phyloP scores from a whole-genome alignment of 805 yeast genomes.

The Metschnikowia santaceciliae region DNA sequence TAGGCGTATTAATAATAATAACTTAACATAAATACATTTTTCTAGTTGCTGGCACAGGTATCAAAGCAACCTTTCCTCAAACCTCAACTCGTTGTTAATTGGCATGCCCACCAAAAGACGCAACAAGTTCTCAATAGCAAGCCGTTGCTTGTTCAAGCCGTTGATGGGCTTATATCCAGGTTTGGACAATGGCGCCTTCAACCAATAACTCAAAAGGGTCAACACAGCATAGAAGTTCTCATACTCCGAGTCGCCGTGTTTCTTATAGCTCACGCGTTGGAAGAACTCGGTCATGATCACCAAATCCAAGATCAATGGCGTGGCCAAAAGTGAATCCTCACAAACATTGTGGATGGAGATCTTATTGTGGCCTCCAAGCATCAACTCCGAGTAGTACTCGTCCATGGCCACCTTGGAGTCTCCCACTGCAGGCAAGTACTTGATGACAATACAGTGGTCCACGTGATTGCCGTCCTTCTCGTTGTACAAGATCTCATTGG shows the following conservation, averaged over 20 bases:
- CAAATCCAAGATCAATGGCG: conserved; percentile 90
- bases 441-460: conserved; percentile 94
- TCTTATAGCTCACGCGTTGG: conserved; percentile 77
- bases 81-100: conserved; percentile 84
- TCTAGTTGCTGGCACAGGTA: too few species aligned
- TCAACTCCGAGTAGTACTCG: conserved; percentile 92
- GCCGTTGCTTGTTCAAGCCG: conserved; percentile 92
- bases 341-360: conserved; percentile 93
- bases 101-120: conserved; percentile 89
- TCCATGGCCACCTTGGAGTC: conserved; percentile 98
- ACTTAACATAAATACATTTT: too few species aligned
- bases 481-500: conserved; percentile 80
- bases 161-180: conserved; percentile 88
- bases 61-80: conserved; percentile 74
- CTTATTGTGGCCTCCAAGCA: conserved; percentile 97
- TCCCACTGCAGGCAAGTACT: conserved; percentile 90
- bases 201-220: conserved; percentile 88
- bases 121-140: conserved; percentile 85
- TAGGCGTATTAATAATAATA: too few species aligned
- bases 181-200: conserved; percentile 92
- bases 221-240: conserved; percentile 78
- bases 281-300: conserved; percentile 87
- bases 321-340: conserved; percentile 91
- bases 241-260: conserved; percentile 46
- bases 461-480: conserved; percentile 71